Conservation (phyloP, 352 stramenopile species). For the Aphanomyces astaci region DNA sequence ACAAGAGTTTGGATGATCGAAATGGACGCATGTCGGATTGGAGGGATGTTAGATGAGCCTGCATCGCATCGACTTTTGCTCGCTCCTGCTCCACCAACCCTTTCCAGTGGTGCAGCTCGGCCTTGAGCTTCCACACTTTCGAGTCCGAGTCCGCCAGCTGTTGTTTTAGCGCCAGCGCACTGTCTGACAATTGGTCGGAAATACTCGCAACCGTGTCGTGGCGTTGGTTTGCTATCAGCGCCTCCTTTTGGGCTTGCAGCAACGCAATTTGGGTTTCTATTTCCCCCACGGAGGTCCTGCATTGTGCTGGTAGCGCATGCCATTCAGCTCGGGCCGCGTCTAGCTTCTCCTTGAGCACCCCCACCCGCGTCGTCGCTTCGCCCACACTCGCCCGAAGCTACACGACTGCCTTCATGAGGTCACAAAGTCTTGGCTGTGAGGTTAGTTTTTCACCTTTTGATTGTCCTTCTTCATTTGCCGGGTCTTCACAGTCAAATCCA, state of each 20-base stretch:
- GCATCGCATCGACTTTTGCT: background rate
- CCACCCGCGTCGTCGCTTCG: background rate
- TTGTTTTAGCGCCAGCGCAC: background rate
- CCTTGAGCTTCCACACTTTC: constrained; percentile 4
- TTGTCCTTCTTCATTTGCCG: constrained; percentile 11
- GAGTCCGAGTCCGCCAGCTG: constrained; percentile 11
- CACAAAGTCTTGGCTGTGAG: too few relatives aligned
- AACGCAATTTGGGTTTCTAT: constrained; percentile 8
- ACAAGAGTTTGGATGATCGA: constrained; percentile 1
- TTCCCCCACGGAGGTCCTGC: background rate
- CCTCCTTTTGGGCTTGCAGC: background rate
- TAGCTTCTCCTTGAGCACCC: background rate
- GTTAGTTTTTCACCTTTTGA: background rate
- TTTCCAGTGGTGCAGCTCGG: constrained; percentile 15
- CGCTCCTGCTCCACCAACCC: constrained; percentile 9
- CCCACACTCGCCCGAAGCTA: background rate
- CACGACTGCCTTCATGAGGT: too few relatives aligned
- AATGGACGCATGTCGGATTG: background rate
- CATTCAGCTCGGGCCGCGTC: background rate
- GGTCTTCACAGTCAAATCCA: constrained; percentile 3
- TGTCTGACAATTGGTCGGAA: too few relatives aligned
- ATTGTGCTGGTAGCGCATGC: background rate
- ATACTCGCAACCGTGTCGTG: too few relatives aligned
- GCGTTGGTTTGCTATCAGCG: background rate
- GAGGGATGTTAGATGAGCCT: background rate